Evolutionary conservation across 148 eudicot genomes (phyloP).

Genomic region (Rhododendron williamsianum): DNA sequence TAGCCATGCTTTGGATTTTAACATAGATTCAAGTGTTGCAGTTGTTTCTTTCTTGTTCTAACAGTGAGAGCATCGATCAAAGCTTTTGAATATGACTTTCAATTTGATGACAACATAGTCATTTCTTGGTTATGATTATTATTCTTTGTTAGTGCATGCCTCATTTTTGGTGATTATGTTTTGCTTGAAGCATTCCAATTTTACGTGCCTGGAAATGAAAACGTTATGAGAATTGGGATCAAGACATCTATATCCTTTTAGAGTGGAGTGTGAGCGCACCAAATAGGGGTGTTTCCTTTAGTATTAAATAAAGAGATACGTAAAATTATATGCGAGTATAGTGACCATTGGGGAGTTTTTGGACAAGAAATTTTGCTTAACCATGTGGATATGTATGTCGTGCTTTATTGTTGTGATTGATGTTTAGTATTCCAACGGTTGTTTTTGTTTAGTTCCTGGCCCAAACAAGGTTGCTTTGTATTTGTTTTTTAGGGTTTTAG

Average conservation of each 20-base stretch:
- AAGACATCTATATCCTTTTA: not conserved
- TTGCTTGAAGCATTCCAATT: not conserved
- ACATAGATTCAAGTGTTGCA: not conserved
- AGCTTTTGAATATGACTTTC: not conserved
- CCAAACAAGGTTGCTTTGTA: not conserved
- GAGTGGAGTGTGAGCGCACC: not conserved
- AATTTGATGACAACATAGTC: not conserved
- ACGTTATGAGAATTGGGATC: not conserved
- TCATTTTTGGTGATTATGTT: not conserved
- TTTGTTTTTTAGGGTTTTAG: conserved; percentile 7
- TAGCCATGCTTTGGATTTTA: not conserved
- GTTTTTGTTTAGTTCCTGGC: not conserved
- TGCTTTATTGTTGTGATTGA: too few species aligned
- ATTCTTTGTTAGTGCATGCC: not conserved
- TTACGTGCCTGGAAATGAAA: not conserved
- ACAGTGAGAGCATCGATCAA: not conserved
- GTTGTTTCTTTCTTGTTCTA: not conserved
- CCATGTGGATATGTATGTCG: too few species aligned
- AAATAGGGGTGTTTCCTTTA: not conserved
- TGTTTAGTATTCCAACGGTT: too few species aligned
- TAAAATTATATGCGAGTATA: too few species aligned
- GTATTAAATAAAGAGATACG: too few species aligned
- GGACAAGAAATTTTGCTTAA: too few species aligned
- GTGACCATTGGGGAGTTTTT: too few species aligned
- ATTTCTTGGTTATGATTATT: too few species aligned